phyloP scores from a whole-genome alignment of 805 yeast genomes.

The Zygoascus biomembranicola region DNA sequence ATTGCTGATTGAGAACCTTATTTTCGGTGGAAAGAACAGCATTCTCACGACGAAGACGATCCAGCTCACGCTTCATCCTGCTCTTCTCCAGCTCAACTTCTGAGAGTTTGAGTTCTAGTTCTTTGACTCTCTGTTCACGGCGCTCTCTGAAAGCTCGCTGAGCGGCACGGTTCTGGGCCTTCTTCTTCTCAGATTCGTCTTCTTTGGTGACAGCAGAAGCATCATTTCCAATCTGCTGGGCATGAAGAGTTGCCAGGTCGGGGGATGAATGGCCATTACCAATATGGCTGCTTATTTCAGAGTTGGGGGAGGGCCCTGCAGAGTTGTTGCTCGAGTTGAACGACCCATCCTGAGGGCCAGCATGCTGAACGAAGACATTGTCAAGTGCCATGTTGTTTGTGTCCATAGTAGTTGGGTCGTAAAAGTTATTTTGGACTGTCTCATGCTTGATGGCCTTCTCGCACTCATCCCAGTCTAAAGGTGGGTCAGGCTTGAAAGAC shows the following conservation, averaged over 20 bases:
- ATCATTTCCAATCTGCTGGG: neutral
- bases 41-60: slow-evolving; percentile 46
- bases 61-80: slow-evolving; percentile 39
- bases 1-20: slow-evolving; percentile 34
- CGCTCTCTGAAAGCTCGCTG: slow-evolving; percentile 82
- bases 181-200: slow-evolving; percentile 46
- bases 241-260: neutral
- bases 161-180: slow-evolving; percentile 79
- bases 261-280: neutral
- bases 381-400: no score
- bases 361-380: neutral
- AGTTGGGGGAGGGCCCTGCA: neutral
- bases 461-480: neutral
- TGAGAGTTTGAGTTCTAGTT: slow-evolving; percentile 50
- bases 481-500: neutral
- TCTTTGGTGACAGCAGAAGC: slow-evolving; percentile 13
- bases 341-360: neutral
- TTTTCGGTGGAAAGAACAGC: slow-evolving; percentile 55
- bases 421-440: neutral
- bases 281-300: neutral
- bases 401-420: neutral
- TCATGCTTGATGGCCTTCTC: neutral
- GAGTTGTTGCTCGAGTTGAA: neutral
- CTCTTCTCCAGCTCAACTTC: slow-evolving; percentile 50
- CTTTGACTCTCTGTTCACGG: slow-evolving; percentile 63